Conservation (phyloP, 225 moss, liverwort and hornwort species). For the Pseudoscleropodium purum region DNA sequence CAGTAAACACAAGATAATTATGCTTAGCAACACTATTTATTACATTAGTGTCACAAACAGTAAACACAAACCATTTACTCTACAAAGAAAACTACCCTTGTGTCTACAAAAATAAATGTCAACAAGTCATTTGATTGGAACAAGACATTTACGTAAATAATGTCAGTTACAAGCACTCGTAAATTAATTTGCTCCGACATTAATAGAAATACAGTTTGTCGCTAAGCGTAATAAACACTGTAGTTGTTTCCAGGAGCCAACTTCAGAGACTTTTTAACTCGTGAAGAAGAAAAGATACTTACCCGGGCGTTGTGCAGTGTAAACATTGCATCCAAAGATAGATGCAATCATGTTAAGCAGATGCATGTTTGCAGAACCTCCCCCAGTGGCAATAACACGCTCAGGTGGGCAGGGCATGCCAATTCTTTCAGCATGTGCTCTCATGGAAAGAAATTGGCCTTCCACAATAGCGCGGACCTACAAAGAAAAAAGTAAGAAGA, state of each 20-base stretch:
- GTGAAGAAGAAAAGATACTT: background rate
- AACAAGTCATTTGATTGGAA: background rate
- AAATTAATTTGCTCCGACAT: background rate
- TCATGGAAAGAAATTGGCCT: conserved; percentile 94
- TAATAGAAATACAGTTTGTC: background rate
- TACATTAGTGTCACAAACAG: background rate
- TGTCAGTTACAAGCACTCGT: background rate
- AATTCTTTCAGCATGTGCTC: conserved; percentile 67
- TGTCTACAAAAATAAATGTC: background rate
- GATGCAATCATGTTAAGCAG: conserved; percentile 61
- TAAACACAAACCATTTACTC: background rate
- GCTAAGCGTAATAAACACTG: background rate
- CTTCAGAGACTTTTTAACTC: background rate
- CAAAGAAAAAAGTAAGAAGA: background rate
- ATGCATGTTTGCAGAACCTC: conserved; percentile 72
- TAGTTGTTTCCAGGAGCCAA: background rate
- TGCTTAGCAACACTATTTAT: background rate
- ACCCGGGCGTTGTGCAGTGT: conserved; percentile 78
- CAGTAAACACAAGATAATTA: background rate
- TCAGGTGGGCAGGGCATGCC: conserved; percentile 84
- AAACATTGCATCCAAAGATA: conserved; percentile 74
- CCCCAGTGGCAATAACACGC: conserved; percentile 88
- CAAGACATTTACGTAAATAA: background rate
- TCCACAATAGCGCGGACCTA: conserved; percentile 87
- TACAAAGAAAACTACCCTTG: background rate